Conservation (phyloP, 192 early-diverging fungal genomes). For the Gaertneriomyces semiglobifer region DNA sequence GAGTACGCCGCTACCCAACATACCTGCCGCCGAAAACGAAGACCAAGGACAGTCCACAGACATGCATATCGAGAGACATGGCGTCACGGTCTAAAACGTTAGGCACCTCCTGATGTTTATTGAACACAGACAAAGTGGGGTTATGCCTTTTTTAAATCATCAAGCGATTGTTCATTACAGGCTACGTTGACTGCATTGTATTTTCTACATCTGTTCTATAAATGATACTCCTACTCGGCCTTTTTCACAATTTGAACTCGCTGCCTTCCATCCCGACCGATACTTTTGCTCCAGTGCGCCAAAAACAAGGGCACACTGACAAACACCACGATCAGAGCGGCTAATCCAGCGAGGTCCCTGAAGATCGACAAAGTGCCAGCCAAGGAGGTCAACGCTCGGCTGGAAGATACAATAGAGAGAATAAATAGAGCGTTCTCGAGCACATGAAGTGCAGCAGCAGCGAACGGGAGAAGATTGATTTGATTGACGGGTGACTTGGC, state of each 20-base stretch:
- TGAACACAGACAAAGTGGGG: no score
- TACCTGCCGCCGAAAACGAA: no score
- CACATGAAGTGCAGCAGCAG: slow-evolving; percentile 16
- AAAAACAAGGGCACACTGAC: slow-evolving; percentile 15
- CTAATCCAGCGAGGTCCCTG: slow-evolving; percentile 14
- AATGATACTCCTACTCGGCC: neutral
- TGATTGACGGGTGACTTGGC: neutral
- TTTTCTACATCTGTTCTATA: no score
- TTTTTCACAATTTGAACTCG: slow-evolving; percentile 2
- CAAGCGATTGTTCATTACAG: no score
- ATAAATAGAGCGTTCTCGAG: slow-evolving; percentile 23
- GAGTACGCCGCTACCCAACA: no score
- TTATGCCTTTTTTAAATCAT: no score
- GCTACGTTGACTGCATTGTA: no score
- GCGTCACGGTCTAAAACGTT: no score
- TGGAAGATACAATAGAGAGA: slow-evolving; percentile 1
- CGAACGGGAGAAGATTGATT: slow-evolving; percentile 23
- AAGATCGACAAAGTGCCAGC: slow-evolving; percentile 13
- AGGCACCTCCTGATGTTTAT: no score
- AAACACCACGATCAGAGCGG: slow-evolving; percentile 7
- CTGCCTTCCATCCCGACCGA: slow-evolving; percentile 25
- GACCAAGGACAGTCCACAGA: no score
- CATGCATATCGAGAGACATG: no score
- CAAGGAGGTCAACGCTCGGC: slow-evolving; percentile 5
- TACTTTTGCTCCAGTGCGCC: slow-evolving; percentile 14